Evolutionary conservation across 805 yeast species (phyloP).

Genomic region (Clavispora phyllophila): DNA sequence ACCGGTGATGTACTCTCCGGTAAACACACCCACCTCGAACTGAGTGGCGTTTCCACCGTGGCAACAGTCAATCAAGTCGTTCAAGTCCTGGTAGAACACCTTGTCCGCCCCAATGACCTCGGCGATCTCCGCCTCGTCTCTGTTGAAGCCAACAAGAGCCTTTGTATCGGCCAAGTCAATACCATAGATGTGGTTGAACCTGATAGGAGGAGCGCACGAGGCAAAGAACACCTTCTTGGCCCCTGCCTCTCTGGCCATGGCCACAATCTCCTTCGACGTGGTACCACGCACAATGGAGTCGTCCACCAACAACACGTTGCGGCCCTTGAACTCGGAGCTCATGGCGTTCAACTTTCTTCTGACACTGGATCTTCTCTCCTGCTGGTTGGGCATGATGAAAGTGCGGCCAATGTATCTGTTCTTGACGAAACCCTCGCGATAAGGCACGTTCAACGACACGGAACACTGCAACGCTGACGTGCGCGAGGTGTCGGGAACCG

Average conservation of each 20-base stretch:
- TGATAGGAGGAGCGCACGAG: constrained; percentile 96
- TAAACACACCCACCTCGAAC: constrained; percentile 95
- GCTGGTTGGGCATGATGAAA: constrained; percentile 97
- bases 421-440: constrained; percentile 95
- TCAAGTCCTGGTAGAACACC: constrained; percentile 81
- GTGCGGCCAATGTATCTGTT: constrained; percentile 97
- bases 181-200: constrained; percentile 94
- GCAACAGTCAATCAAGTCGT: constrained; percentile 82
- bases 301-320: constrained; percentile 85
- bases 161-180: constrained; percentile 94
- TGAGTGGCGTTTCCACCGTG: constrained; percentile 45
- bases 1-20: constrained; percentile 93
- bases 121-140: constrained; percentile 71
- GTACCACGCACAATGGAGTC: constrained; percentile 98
- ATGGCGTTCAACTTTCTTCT: constrained; percentile 94
- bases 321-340: constrained; percentile 83
- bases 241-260: constrained; percentile 98
- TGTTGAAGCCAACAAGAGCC: constrained; percentile 84
- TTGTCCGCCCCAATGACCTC: constrained; percentile 80
- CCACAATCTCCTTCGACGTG: constrained; percentile 91
- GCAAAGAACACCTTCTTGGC: constrained; percentile 94
- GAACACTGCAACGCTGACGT: constrained; percentile 93
- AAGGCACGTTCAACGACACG: constrained; percentile 70
- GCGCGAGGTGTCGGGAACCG: constrained; percentile 98
- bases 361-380: constrained; percentile 88